Evolutionary conservation across 331 rosid species (phyloP).

Genomic region (Telfairia occidentalis): DNA sequence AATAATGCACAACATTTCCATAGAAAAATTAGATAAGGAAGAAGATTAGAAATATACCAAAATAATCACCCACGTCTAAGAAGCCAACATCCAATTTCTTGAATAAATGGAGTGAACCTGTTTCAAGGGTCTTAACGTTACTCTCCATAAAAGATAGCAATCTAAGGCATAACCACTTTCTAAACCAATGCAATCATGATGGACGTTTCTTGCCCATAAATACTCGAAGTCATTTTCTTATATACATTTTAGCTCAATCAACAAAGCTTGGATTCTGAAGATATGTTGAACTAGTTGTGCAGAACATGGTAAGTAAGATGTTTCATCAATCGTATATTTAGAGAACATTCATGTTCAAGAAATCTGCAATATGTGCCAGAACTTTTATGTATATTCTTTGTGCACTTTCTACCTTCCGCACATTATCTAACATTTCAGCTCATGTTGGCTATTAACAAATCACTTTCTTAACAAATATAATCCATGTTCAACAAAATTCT

Average conservation of each 20-base stretch:
- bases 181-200: not conserved
- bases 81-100: conserved; percentile 39
- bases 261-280: too few relatives aligned
- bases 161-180: not conserved
- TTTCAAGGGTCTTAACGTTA: conserved; percentile 22
- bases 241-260: not conserved
- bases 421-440: not conserved
- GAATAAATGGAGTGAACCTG: conserved; percentile 46
- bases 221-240: not conserved
- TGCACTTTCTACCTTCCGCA: not conserved
- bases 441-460: not conserved
- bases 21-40: conserved; percentile 1
- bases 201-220: not conserved
- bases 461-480: not conserved
- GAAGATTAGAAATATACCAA: conserved; percentile 33
- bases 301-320: not conserved
- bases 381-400: not conserved
- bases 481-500: not conserved
- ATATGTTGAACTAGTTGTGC: not conserved
- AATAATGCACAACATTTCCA: not conserved
- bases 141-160: conserved; percentile 3
- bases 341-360: not conserved
- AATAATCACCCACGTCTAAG: conserved; percentile 39
- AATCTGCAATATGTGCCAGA: not conserved
- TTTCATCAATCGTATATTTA: not conserved